Evolutionary conservation across 2,329 filamentous ascomycete genomes (phyloP), one percentile per base, ranked within the genome.

Genomic region (Triangularia setosa): DNA sequence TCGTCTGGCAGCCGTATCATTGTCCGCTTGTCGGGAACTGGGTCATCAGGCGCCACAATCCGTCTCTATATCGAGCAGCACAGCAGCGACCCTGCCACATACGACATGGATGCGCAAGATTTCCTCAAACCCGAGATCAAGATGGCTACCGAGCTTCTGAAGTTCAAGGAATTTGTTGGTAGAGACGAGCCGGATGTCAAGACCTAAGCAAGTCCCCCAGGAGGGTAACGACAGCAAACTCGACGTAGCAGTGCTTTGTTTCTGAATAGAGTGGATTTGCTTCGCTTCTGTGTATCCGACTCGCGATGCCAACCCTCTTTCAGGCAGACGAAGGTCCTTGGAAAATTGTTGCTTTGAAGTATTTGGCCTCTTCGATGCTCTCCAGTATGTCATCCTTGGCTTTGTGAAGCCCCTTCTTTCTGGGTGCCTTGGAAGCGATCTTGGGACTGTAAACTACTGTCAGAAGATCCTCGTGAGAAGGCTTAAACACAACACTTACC

Each of bases 51-150:
- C 63, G 95, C 95, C 57, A 99, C 95, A 30, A 98, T 99, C 76
- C 91, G 95, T 68, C 84, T 99, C 70, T 99, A 99, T 79, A 89
- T 99, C 71, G 95, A 99, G 86, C 94, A 95, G 83, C 91, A 98
- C 82, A 93, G 91, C 78, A 86, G 81, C 69, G 92, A 98, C 74
- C 82, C 88, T 67, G 88, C 85, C 67, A 93, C 88, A 65, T 96
- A 95, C 75, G 86, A 83, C 64, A 77, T 90, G 73, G 92, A 96
- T 77, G 93, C 93, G 14, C 95, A 99, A 80, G 93, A 94, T 64
- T 99, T 96, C 83, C 84, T 99, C 72, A 90, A 91, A 83, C 90
- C 92, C 64, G 92, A 96, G 75, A 92, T 99, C 73, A 85, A 89
- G 75, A 86, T 97, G 71, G 92, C 94, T 23, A 90, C 92, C 2